A percentile compares a stretch with the other conserved stretches of the same genome.
Conservation (phyloP, 805 yeast species). For the Grigorovia transvaalensis region DNA sequence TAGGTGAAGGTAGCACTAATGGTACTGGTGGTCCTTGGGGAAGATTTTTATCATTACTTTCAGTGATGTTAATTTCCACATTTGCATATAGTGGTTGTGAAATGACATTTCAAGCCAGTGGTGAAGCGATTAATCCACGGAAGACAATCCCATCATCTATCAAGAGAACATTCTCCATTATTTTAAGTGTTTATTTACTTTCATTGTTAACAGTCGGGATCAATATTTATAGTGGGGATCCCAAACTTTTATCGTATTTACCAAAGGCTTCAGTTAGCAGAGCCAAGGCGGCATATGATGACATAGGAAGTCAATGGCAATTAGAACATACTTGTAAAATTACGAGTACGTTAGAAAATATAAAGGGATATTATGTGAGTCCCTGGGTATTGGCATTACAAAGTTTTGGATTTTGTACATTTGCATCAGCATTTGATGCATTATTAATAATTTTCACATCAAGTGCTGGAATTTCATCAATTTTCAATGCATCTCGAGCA, state of each 20-base stretch:
- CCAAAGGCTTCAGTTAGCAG: constrained; percentile 10
- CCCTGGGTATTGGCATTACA: constrained; percentile 51
- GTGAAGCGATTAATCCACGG: constrained; percentile 77
- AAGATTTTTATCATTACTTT: constrained; percentile 46
- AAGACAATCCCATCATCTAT: constrained; percentile 70
- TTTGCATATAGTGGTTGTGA: constrained; percentile 79
- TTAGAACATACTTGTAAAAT: constrained; percentile 56
- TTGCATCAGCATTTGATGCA: constrained; percentile 43
- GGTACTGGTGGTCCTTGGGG: constrained; percentile 59
- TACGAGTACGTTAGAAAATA: constrained; percentile 45
- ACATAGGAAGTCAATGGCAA: constrained; percentile 38
- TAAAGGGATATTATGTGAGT: constrained; percentile 36
- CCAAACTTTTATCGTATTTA: constrained; percentile 50
- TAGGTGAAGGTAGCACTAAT: constrained; percentile 39
- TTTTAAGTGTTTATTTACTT: constrained; percentile 52
- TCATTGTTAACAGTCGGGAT: constrained; percentile 61
- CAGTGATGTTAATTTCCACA: constrained; percentile 54
- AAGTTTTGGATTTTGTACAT: constrained; percentile 40
- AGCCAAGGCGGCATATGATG: constrained; percentile 8
- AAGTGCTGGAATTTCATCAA: constrained; percentile 46
- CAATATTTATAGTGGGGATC: constrained; percentile 70
- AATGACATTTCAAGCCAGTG: constrained; percentile 72
- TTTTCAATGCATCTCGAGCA: constrained; percentile 53
- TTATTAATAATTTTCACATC: constrained; percentile 45
- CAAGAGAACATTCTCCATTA: constrained; percentile 61